Conservation (phyloP, 148 eudicot genomes). For the Spergularia bocconei region DNA sequence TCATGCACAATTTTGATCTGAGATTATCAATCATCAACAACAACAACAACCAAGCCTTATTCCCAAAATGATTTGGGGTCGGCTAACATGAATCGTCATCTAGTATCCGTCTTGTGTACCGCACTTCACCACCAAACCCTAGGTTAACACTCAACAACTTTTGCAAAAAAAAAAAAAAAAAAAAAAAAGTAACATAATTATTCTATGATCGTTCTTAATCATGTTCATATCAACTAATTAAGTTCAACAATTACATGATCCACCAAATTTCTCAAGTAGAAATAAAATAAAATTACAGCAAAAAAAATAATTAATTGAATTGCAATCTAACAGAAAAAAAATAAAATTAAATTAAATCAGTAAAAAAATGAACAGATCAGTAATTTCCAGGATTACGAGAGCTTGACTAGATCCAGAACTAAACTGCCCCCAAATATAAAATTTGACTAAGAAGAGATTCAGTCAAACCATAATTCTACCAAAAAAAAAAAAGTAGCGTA, state of each 20-base stretch:
- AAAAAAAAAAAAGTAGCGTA: neutral
- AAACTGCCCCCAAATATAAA: neutral
- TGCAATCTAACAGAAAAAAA: neutral
- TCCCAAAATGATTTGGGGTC: too few relatives aligned
- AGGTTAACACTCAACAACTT: neutral
- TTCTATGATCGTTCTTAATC: neutral
- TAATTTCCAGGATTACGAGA: neutral
- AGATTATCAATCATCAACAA: neutral
- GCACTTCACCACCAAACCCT: neutral
- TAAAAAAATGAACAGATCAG: neutral
- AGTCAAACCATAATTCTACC: neutral
- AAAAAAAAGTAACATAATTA: neutral
- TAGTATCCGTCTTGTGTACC: too few relatives aligned
- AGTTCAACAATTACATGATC: conserved; percentile 3
- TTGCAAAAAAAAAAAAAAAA: too few relatives aligned
- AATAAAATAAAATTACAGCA: neutral
- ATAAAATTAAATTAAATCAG: neutral
- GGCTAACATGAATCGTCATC: too few relatives aligned
- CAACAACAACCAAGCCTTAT: too few relatives aligned
- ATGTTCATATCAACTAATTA: neutral
- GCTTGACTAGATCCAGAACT: neutral
- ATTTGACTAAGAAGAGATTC: neutral
- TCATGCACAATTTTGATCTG: neutral
- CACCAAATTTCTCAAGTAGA: neutral
- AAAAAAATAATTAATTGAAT: neutral